phyloP scores from a whole-genome alignment of 2,329 filamentous ascomycete species.

The Tolypocladium ovalisporum region DNA sequence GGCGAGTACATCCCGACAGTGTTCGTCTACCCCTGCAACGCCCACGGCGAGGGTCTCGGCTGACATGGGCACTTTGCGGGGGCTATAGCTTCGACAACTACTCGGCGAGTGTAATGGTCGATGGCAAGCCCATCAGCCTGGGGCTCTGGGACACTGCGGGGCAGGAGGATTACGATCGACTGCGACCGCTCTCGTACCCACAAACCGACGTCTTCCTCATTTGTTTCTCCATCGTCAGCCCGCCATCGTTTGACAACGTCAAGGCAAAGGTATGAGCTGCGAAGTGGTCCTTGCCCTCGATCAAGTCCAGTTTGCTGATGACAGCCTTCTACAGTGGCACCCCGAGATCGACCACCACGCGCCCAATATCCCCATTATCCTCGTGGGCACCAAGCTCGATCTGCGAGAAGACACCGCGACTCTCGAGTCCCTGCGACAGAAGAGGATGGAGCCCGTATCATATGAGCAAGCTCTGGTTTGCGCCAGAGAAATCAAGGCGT shows the following conservation, averaged over 20 bases:
- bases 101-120: constrained; percentile 97
- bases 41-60: constrained; percentile 2
- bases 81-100: constrained; percentile 85
- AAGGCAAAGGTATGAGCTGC: constrained; percentile 71
- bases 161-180: constrained; percentile 95
- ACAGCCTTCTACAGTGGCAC: constrained; percentile 58
- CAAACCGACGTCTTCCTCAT: constrained; percentile 98
- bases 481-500: constrained; percentile 87
- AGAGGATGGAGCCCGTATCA: constrained; percentile 83
- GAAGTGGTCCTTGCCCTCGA: neutral
- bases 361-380: constrained; percentile 88
- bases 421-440: constrained; percentile 69
- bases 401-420: constrained; percentile 81
- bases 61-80: neutral
- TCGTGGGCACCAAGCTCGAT: constrained; percentile 95
- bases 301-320: constrained; percentile 6
- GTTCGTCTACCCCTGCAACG: constrained; percentile 39
- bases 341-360: constrained; percentile 97
- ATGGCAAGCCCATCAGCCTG: constrained; percentile 93
- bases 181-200: constrained; percentile 91
- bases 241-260: constrained; percentile 97
- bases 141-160: constrained; percentile 98
- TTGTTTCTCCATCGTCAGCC: constrained; percentile 97
- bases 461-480: constrained; percentile 85
- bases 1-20: constrained; percentile 99